Evolutionary conservation across 768 basidiomycete species (phyloP), one percentile per base, ranked within the genome.

Genomic region (Suillus plorans): DNA sequence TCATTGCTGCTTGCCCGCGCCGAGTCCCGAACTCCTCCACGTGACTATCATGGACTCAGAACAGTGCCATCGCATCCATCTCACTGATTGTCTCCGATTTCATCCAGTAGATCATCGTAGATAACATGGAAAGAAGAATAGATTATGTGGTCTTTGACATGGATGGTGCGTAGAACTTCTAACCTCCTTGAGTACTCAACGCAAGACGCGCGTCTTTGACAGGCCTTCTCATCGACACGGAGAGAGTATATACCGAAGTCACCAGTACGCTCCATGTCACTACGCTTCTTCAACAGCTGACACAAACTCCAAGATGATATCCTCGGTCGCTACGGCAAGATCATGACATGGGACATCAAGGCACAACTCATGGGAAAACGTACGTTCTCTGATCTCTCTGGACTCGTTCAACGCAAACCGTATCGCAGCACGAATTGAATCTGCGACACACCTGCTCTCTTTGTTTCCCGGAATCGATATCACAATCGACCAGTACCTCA

Each of bases 301-400:
- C 36, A 56, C 42, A 66, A 42, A 52, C 49, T 64, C 56, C 56
- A 69, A 90, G 92, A 94, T 78, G 82, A 86, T 34, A 88, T 94
- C 60, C 85, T 96, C 22, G 85, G 81, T 20, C 81, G 80, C 13
- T 88, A 89, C 70, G 92, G 91, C 34, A 88, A 86, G 66, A 77
- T 85, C 67, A 91, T 95, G 89, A 91, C 90, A 4, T 94, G 92
- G 92, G 89, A 91, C 63, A 92, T 94, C 64, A 94, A 94, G 72
- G 88, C 90, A n/a, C 90, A 89, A 0, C 85, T 90, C 64, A 95
- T 94, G 93, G 93, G 93, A 62, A 91, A 90, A 80, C 85, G 92
- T 92, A 57, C 62, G 81, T 52, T 25, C 34, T 50, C 36, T 31
- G 20, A n/a, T 39, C 47, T 13, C 42, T 34, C 55, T 28, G 34